Base-by-base conservation (phyloP, 805 yeast species). In the Candida adriatica region DNA sequence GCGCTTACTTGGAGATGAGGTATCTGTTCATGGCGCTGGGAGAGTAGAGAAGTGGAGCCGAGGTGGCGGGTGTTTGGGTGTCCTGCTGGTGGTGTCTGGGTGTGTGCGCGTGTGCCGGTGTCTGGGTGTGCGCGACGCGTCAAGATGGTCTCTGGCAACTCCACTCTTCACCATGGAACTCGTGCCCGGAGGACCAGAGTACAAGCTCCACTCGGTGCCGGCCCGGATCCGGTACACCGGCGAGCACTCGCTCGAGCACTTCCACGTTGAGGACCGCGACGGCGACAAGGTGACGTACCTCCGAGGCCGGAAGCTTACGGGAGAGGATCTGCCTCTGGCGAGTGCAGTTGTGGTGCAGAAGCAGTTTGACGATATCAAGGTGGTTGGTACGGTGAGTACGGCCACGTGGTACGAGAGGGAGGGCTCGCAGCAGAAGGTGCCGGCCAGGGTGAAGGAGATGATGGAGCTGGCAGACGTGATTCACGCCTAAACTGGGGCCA, bases 391-490 rank as follows among this genome's bases (percentile, higher is more conserved):
- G 4, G 22, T 42, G n/a, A 26, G 30, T 2, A 32, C 35, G 8
- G 18, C 53, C 6, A 24, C 41, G 4, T 59, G 62, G 44, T 61
- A 49, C 37, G 67, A 62, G 37, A 53, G 67, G 34, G 66, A 62
- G 26, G 67, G 67, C 1, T 54, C 54, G 31, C 48, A 47, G 11
- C 29, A 35, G 8, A 39, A 54, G 14, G 35, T 49, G 11, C 26
- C 31, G 4, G 45, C 46, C 6, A 61, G 53, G 36, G 29, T 55
- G 22, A 30, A 31, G 3, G 57, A 51, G 34, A 51, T 59, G 33
- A n/a, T 46, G 5, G 51, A 53, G 18, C 41, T 49, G 6, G 37
- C 58, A 6, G 45, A 51, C 2, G 16, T 45, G 11, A 41, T 48
- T 24, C 48, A 52, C 29, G 44, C 42, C 11, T 34, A 26, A 30